These are phyloP conservation scores for Globisporangium perplexum DNA, from an alignment of 352 stramenopile genomes.

Conservation along the genomic window DNA sequence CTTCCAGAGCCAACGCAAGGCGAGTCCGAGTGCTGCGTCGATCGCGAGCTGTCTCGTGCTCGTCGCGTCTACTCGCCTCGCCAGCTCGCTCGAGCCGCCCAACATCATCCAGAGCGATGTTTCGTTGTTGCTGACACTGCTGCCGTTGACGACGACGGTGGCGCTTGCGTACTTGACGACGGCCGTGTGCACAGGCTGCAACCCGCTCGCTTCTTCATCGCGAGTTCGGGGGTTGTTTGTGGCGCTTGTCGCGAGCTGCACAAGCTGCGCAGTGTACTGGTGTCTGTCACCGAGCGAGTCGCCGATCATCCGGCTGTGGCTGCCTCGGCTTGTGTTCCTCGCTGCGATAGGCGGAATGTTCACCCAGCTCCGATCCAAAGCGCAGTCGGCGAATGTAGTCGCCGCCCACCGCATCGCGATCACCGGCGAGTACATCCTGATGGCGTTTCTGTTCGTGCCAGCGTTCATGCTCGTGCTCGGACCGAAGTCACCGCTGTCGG, in stretches of 20 bases:
- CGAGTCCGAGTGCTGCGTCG: neutral
- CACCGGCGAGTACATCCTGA: slow-evolving; percentile 19
- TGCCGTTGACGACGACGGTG: slow-evolving; percentile 19
- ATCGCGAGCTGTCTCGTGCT: slow-evolving; percentile 29
- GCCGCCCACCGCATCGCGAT: neutral
- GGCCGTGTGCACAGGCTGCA: slow-evolving; percentile 4
- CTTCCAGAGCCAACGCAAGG: slow-evolving; percentile 15
- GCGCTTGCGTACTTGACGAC: slow-evolving; percentile 17
- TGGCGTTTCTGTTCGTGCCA: slow-evolving; percentile 36
- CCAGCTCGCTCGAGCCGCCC: slow-evolving; percentile 38
- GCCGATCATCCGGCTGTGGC: slow-evolving; percentile 40
- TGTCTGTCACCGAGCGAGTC: slow-evolving; percentile 25
- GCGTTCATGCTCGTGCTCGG: slow-evolving; percentile 60
- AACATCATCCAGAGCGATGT: slow-evolving; percentile 66
- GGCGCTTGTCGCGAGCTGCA: slow-evolving; percentile 20
- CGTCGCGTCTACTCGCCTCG: slow-evolving; percentile 34
- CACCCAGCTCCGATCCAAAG: slow-evolving; percentile 5
- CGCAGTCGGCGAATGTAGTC: neutral
- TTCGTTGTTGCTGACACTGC: slow-evolving; percentile 31
- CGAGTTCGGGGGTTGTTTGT: slow-evolving; percentile 14
- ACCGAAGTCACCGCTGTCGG: slow-evolving; percentile 48
- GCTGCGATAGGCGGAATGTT: slow-evolving; percentile 15
- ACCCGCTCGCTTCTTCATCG: slow-evolving; percentile 6
- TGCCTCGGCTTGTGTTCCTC: slow-evolving; percentile 53
- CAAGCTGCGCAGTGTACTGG: slow-evolving; percentile 46